phyloP scores from a whole-genome alignment of 371 early-diverging fungal species.

The Mortierella sp. region DNA sequence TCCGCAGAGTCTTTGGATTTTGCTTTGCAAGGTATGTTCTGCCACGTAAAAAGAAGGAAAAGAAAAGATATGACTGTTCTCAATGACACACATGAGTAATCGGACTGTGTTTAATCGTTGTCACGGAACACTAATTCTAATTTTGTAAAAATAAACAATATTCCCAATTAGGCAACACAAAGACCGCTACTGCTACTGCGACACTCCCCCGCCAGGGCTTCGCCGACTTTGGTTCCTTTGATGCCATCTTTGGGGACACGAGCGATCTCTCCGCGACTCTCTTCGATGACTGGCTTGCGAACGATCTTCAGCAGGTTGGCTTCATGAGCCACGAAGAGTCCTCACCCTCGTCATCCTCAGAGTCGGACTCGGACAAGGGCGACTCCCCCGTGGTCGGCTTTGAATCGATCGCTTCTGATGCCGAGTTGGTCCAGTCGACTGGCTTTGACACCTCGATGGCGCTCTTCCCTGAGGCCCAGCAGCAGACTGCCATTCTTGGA shows the following conservation, averaged over 20 bases:
- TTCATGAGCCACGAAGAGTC: slow-evolving; percentile 26
- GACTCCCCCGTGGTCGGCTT: slow-evolving; percentile 50
- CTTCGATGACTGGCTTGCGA: slow-evolving; percentile 54
- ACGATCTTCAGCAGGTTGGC: slow-evolving; percentile 46
- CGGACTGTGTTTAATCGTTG: slow-evolving; percentile 26
- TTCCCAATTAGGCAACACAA: not conserved
- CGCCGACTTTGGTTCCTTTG: slow-evolving; percentile 33
- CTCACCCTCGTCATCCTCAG: slow-evolving; percentile 27
- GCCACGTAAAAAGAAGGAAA: not conserved
- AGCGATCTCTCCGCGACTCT: slow-evolving; percentile 39
- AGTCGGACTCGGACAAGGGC: slow-evolving; percentile 30
- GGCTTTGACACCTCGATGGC: slow-evolving; percentile 30
- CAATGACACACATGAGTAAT: slow-evolving; percentile 49
- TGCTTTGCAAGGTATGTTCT: slow-evolving; percentile 47
- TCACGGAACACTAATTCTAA: slow-evolving; percentile 4
- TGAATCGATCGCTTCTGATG: slow-evolving; percentile 46
- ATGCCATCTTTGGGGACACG: slow-evolving; percentile 23
- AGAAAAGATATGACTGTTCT: not conserved
- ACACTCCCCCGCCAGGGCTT: slow-evolving; percentile 12
- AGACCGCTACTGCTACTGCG: slow-evolving; percentile 5
- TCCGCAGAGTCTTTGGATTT: slow-evolving; percentile 52
- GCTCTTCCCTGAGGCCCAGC: slow-evolving; percentile 45
- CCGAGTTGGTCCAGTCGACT: slow-evolving; percentile 30
- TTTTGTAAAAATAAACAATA: not conserved
- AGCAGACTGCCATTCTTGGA: slow-evolving; percentile 3